Evolutionary conservation across 495 filamentous ascomycete species (phyloP).

Genomic region (Penicillium steckii): DNA sequence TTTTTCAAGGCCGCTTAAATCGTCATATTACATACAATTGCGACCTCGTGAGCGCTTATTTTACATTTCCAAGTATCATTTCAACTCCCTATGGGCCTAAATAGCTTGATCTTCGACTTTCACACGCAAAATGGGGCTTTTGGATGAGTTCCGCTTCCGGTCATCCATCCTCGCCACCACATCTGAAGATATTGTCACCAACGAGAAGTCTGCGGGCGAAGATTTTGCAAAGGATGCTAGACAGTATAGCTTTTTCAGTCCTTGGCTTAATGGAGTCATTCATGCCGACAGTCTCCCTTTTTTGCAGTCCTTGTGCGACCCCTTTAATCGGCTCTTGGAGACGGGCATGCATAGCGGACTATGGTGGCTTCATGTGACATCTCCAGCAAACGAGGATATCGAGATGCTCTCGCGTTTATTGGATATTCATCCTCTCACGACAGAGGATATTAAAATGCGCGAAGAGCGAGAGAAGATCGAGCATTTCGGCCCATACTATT

Average conservation of each 20-base stretch:
- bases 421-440: slow-evolving; percentile 82
- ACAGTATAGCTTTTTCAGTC: slow-evolving; percentile 1
- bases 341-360: slow-evolving; percentile 61
- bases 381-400: slow-evolving; percentile 80
- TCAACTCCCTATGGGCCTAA: neutral
- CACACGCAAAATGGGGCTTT: neutral
- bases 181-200: neutral
- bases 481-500: slow-evolving; percentile 88
- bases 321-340: neutral
- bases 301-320: neutral
- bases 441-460: slow-evolving; percentile 87
- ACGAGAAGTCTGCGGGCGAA: neutral
- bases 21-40: neutral
- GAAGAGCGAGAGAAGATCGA: slow-evolving; percentile 94
- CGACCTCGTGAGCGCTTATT: neutral
- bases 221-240: neutral
- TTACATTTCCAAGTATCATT: neutral
- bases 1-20: neutral
- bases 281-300: neutral
- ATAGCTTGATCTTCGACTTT: neutral
- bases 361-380: slow-evolving; percentile 89
- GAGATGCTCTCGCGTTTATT: slow-evolving; percentile 78
- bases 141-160: neutral
- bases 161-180: neutral
- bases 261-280: neutral